Base-by-base conservation (phyloP, 2,329 filamentous ascomycete species). In the Diaporthe ilicicola region DNA sequence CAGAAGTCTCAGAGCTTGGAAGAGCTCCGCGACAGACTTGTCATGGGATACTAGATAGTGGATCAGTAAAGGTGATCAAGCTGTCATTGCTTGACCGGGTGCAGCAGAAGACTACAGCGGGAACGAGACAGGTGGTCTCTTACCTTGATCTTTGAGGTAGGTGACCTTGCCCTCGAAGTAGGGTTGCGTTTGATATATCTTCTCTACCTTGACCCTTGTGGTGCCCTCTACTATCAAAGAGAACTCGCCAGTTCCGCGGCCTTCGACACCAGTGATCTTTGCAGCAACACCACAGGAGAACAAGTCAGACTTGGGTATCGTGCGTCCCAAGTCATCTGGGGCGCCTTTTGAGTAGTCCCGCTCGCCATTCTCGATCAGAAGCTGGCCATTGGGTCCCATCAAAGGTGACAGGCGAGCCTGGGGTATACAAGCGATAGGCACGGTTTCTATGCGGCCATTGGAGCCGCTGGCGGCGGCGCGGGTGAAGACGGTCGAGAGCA, bases 391-490 rank as follows among this genome's bases (percentile, higher is more conserved):
- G 34, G 88, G 86, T 70, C 90, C 91, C 32, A 97, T 86, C 29
- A 91, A 87, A 4, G 92, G 91, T 62, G 94, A 96, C 10, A 54
- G 42, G 34, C 56, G 50, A 74, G 87, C 91, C 72, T 98, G 86
- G 24, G 96, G 96, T 68, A 98, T 91, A 80, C 95, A 98, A 67
- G 93, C 94, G 74, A 98, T 91, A 10, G 93, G 91, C 75, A 97
- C 90, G 75, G 86, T 85, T 75, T 91, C 88, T 77, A 91, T 86
- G 73, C 88, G 85, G 75, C 90, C 86, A 73, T 87, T 88, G 34
- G 90, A 88, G 75, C 91, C 89, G 76, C 91, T 91, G 50, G 89
- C 88, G 42, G 92, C 87, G 34, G 91, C 91, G 75, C 91, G 90
- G 77, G 93, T 93, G 82, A 97, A 95, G 72, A 97, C 89, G 76